Percentiles rank a stretch among this genome's conserved stretches.
phyloP scores from a whole-genome alignment of 2,329 filamentous ascomycete species.

The Sporothrix protearum region DNA sequence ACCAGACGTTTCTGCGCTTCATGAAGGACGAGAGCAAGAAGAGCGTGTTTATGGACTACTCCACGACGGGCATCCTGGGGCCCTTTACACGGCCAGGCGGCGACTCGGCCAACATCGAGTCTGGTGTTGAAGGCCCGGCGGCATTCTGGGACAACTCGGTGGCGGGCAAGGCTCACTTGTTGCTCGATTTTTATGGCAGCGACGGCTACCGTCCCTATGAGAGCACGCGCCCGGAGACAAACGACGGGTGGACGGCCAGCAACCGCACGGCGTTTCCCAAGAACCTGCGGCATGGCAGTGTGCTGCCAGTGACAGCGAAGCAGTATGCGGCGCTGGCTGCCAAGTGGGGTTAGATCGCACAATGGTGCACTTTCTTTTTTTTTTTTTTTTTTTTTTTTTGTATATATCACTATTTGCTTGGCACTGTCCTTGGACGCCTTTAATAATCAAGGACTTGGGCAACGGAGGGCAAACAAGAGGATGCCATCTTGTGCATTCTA shows the following conservation, averaged over 20 bases:
- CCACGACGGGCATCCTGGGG: conserved; percentile 48
- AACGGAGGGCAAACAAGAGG: not conserved
- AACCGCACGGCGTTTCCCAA: conserved; percentile 43
- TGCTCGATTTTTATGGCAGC: conserved; percentile 48
- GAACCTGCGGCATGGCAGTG: conserved; percentile 50
- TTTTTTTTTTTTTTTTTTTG: no score
- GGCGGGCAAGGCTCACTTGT: conserved; percentile 42
- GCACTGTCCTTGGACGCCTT: not conserved
- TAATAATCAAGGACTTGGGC: not conserved
- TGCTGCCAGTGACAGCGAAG: conserved; percentile 46
- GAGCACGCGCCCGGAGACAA: conserved; percentile 42
- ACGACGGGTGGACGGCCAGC: conserved; percentile 45
- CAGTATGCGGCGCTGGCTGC: conserved; percentile 42
- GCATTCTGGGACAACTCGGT: conserved; percentile 43
- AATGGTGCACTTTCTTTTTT: not conserved
- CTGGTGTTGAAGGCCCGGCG: conserved; percentile 44
- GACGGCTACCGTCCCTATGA: conserved; percentile 51
- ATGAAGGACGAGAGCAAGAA: conserved; percentile 54
- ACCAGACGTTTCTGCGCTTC: conserved; percentile 47
- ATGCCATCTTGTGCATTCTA: not conserved
- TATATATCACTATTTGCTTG: not conserved
- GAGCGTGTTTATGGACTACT: conserved; percentile 50
- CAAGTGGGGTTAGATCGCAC: conserved; percentile 34
- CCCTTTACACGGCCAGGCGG: conserved; percentile 50
- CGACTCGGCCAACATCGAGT: conserved; percentile 40